Evolutionary conservation across 2,329 filamentous ascomycete species (phyloP).

Genomic region (Pseudogymnoascus sp.): DNA sequence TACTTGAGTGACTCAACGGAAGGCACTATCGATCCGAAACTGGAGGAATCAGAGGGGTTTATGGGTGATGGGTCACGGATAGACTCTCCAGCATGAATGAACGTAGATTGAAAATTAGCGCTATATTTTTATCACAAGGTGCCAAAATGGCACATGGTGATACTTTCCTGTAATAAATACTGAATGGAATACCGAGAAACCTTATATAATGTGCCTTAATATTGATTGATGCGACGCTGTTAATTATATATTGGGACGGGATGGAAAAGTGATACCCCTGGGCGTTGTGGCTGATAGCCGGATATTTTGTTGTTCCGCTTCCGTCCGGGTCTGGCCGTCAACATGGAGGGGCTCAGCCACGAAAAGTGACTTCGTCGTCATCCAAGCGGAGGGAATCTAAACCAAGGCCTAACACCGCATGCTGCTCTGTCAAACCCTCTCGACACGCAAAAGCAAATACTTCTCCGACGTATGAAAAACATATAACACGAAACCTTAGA

Average conservation of each 20-base stretch:
- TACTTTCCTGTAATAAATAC: background rate
- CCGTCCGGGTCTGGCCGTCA: background rate
- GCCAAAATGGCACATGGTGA: background rate
- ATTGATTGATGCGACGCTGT: background rate
- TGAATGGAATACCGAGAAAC: background rate
- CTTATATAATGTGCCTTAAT: background rate
- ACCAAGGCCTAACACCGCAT: constrained; percentile 1
- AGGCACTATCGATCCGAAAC: background rate
- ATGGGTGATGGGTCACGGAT: background rate
- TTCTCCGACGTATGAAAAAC: background rate
- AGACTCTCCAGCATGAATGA: background rate
- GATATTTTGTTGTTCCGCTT: background rate
- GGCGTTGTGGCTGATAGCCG: background rate
- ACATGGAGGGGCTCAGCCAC: background rate
- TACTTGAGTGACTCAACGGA: background rate
- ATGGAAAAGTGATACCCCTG: background rate
- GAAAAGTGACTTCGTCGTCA: constrained; percentile 8
- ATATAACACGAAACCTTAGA: background rate
- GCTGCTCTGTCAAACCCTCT: background rate
- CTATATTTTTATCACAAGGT: background rate
- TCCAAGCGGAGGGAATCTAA: background rate
- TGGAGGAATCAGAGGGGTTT: background rate
- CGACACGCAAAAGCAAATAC: background rate
- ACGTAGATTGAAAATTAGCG: background rate
- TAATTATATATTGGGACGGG: constrained; percentile 1